Evolutionary conservation across 2,329 filamentous ascomycete species (phyloP).

Genomic region (Arthrobotrys pseudoclavata): DNA sequence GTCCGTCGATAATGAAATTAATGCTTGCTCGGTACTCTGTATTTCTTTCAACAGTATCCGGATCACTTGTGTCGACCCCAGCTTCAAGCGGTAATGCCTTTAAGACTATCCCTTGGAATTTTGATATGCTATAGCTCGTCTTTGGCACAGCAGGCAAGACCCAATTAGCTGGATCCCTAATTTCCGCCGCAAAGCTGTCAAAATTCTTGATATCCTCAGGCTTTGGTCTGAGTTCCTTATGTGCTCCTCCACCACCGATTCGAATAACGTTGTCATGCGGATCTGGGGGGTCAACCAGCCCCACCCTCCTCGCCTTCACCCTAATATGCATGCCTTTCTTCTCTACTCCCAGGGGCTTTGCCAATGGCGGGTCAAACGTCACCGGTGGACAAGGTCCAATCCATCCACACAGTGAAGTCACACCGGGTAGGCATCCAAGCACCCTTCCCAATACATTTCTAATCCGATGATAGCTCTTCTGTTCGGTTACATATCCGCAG

Average conservation of each 20-base stretch:
- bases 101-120: constrained; percentile 11
- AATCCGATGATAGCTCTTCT: constrained; percentile 43
- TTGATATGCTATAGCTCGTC: constrained; percentile 4
- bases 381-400: constrained; percentile 48
- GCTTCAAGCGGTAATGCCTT: constrained; percentile 41
- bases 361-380: constrained; percentile 32
- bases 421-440: constrained; percentile 33
- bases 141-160: constrained; percentile 7
- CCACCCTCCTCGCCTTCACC: constrained; percentile 30
- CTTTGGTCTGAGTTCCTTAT: constrained; percentile 14
- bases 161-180: constrained; percentile 38
- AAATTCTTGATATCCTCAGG: constrained; percentile 33
- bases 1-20: constrained; percentile 37
- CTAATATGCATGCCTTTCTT: constrained; percentile 35
- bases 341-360: constrained; percentile 1
- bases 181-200: constrained; percentile 15
- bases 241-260: constrained; percentile 21
- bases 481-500: constrained; percentile 22
- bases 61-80: constrained; percentile 30
- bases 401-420: constrained; percentile 44
- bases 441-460: constrained; percentile 45
- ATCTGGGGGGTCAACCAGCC: constrained; percentile 43
- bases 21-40: constrained; percentile 50
- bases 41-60: constrained; percentile 25
- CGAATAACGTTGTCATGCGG: constrained; percentile 39